These are phyloP conservation scores for Lactifluus piperatus DNA, from an alignment of 768 basidiomycete species.

Conservation along the genomic window DNA sequence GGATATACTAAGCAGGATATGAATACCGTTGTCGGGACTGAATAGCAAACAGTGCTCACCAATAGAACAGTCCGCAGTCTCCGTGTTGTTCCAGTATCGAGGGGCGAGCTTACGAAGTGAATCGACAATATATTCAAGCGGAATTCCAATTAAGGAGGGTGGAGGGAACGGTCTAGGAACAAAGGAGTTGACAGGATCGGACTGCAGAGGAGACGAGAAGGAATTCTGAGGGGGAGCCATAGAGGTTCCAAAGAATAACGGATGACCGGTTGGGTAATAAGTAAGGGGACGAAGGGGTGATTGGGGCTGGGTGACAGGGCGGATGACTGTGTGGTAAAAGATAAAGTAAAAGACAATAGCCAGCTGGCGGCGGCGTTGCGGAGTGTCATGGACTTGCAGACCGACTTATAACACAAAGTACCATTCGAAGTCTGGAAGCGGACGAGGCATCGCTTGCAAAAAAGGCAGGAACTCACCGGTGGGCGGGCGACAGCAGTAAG, in stretches of 20 bases:
- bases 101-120: constrained; percentile 60
- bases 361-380: neutral
- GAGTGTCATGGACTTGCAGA: neutral
- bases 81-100: constrained; percentile 65
- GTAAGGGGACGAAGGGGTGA: neutral
- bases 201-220: constrained; percentile 14
- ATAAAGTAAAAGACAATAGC: neutral
- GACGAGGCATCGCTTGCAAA: neutral
- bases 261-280: neutral
- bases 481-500: neutral
- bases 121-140: constrained; percentile 63
- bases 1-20: constrained; percentile 10
- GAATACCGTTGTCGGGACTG: neutral
- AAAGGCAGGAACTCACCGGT: constrained; percentile 3
- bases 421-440: neutral
- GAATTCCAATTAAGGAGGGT: constrained; percentile 51
- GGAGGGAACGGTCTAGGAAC: constrained; percentile 55
- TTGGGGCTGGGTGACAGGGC: neutral
- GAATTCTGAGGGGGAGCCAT: constrained; percentile 16
- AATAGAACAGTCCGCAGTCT: constrained; percentile 73
- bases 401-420: neutral
- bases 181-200: constrained; percentile 32
- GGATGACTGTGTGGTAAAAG: too few species aligned
- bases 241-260: neutral
- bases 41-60: constrained; percentile 31